Base-by-base conservation (phyloP, 2,329 filamentous ascomycete genomes). In the Coniochaeta pulveracea region DNA sequence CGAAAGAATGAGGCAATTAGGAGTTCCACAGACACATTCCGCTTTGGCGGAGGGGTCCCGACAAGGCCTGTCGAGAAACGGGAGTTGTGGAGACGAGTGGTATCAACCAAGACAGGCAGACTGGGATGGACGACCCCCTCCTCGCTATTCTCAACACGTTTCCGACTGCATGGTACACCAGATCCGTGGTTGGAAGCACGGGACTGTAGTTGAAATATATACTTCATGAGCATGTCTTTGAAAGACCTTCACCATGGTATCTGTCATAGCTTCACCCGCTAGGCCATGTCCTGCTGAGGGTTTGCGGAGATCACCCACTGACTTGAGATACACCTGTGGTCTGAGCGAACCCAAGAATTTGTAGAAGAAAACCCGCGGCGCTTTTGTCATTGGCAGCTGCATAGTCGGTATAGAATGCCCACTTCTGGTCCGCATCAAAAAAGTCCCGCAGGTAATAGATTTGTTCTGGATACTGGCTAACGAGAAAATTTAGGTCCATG, bases 401-500 rank as follows among this genome's bases (percentile, higher is more conserved):
- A 29, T 19, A 29, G 27, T 29, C 27, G 27, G 27, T 29, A 18
- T 19, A 29, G 27, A 29, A 29, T 10, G 14, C 14, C 27, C 16
- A 19, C 14, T n/a, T 29, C 16, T 41, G 37, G n/a, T 31, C 24
- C 19, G 8, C 23, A 17, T 37, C 19, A 17, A 39, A 24, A 6
- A 22, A 28, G 11, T 19, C 10, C 14, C 21, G 35, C 15, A 37
- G 33, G 3, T 18, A 7, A 19, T 26, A 36, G 8, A 39, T 29
- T 12, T 41, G 12, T 2, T 26, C 14, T 12, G 24, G 26, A 25
- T 37, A 36, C 3, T 16, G 18, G 18, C 21, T n/a, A 12, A 42
- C 12, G 11, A 42, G 30, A 19, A 40, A 42, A n/a, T 32, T n/a
- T 10, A 42, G 35, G 30, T 42, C 40, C 3, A 23, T 29, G 18